Base-by-base conservation (phyloP, 1,284 basidiomycete species). In the Cryptococcus sp. region DNA sequence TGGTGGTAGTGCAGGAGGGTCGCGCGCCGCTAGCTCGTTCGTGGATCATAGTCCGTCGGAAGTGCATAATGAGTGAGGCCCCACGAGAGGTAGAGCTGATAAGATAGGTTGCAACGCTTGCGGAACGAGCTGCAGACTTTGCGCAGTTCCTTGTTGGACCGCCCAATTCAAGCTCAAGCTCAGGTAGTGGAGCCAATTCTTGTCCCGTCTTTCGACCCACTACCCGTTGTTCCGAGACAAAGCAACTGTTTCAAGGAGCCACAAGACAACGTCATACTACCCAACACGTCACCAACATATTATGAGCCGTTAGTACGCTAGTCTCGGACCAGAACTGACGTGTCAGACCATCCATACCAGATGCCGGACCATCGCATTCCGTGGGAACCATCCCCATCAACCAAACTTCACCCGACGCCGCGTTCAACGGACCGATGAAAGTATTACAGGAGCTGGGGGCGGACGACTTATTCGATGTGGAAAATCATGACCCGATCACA, bases 401-500 rank as follows among this genome's bases (percentile, higher is more conserved):
- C 11, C 45, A 20, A 6, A 52, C 53, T 41, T 48, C 43, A 19
- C 43, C 48, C 3, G 27, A 25, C 25, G 23, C 60, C n/a, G 20
- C 42, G 15, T 57, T 63, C 45, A 48, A 55, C 39, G 62, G 62
- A 15, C 59, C 62, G 3, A 47, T 63, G 55, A 46, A 45, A 11
- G 50, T 55, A 0, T 47, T 63, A 15, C 51, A 54, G n/a, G 49
- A 57, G 11, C 43, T 63, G 2, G 55, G 52, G 5, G 56, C 49
- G 10, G 55, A 62, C 27, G 61, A 59, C 30, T 42, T 41, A 1
- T 46, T 61, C 22, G 61, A 63, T 8, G 13, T 49, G 16, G 64
- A 61, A 27, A 42, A 51, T 16, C 49, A 61, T 40, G 64, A 65
- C 42, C 64, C 64, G 11, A 55, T 65, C 27, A 39, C 39, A 11